phyloP scores from a whole-genome alignment of 2,329 filamentous ascomycete species.

The Knoxdaviesia proteae region DNA sequence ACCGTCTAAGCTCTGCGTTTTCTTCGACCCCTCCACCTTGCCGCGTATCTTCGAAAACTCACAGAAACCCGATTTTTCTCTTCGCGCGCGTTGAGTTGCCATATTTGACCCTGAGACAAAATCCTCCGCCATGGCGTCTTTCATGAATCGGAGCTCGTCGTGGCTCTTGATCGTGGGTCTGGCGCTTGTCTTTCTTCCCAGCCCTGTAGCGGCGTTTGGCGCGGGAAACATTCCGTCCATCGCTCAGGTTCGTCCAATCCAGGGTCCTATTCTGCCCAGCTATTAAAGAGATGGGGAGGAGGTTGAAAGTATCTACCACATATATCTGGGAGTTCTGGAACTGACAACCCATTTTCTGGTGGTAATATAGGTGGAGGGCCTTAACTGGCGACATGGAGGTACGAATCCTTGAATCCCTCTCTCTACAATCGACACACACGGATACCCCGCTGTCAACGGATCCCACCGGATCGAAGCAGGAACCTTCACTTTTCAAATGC shows the following conservation, averaged over 20 bases:
- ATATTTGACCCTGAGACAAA: no score
- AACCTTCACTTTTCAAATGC: no score
- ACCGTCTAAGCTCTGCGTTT: no score
- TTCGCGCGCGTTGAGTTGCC: no score
- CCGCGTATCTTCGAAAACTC: no score
- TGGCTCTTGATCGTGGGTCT: conserved; percentile 31
- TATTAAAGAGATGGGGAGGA: no score
- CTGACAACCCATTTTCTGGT: no score
- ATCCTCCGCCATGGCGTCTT: conserved; percentile 23
- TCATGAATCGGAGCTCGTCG: conserved; percentile 24
- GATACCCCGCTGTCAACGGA: background rate
- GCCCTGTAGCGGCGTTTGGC: conserved; percentile 39
- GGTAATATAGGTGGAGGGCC: conserved; percentile 32
- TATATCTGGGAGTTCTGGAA: no score
- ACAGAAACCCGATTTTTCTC: no score
- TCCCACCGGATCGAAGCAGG: no score
- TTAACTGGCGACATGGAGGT: conserved; percentile 52
- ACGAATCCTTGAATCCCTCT: conserved; percentile 4
- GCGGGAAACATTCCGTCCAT: conserved; percentile 54
- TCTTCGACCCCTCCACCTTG: no score
- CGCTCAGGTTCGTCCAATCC: conserved; percentile 15
- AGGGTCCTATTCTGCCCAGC: background rate
- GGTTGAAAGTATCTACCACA: no score
- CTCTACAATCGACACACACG: background rate
- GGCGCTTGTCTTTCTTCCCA: conserved; percentile 34